These are phyloP conservation scores for Cytospora piceae DNA, from an alignment of 2,329 filamentous ascomycete species.

Conservation along the genomic window DNA sequence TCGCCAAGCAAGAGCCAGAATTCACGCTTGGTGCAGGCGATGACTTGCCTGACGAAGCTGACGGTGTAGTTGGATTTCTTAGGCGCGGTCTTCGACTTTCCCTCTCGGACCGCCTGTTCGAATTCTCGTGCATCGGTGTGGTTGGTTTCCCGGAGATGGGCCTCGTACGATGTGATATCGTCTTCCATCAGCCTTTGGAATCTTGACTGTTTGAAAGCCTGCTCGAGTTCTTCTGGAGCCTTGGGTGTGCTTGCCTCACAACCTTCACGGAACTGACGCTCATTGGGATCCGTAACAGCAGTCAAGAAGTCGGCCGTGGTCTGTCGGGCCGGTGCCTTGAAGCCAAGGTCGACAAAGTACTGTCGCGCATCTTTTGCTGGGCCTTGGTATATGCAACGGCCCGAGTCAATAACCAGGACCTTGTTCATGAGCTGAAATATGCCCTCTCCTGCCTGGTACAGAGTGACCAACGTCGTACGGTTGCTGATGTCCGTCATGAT, in stretches of 20 bases:
- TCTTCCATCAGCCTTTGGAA: constrained; percentile 59
- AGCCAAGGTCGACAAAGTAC: constrained; percentile 71
- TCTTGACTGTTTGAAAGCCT: constrained; percentile 65
- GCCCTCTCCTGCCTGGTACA: constrained; percentile 52
- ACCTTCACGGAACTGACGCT: constrained; percentile 68
- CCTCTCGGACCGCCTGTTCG: constrained; percentile 64
- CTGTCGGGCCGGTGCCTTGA: constrained; percentile 67
- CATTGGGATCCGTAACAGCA: constrained; percentile 68
- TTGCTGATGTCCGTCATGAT: constrained; percentile 69
- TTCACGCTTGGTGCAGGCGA: constrained; percentile 70
- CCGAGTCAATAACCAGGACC: constrained; percentile 73
- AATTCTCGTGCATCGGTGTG: constrained; percentile 67
- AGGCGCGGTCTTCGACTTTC: constrained; percentile 68
- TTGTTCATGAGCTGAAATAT: constrained; percentile 61
- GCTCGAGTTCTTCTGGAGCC: constrained; percentile 67
- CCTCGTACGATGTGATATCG: constrained; percentile 54
- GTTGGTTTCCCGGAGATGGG: constrained; percentile 53
- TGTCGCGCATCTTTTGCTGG: constrained; percentile 65
- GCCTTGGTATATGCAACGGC: constrained; percentile 77
- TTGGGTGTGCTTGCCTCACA: constrained; percentile 70
- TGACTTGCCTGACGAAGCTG: constrained; percentile 72
- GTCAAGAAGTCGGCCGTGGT: constrained; percentile 73
- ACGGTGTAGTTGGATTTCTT: constrained; percentile 78
- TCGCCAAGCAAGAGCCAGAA: constrained; percentile 81
- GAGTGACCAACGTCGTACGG: constrained; percentile 62